These are phyloP conservation scores for Sporothrix humicola DNA, from an alignment of 2,329 filamentous ascomycete genomes.

Conservation along the genomic window DNA sequence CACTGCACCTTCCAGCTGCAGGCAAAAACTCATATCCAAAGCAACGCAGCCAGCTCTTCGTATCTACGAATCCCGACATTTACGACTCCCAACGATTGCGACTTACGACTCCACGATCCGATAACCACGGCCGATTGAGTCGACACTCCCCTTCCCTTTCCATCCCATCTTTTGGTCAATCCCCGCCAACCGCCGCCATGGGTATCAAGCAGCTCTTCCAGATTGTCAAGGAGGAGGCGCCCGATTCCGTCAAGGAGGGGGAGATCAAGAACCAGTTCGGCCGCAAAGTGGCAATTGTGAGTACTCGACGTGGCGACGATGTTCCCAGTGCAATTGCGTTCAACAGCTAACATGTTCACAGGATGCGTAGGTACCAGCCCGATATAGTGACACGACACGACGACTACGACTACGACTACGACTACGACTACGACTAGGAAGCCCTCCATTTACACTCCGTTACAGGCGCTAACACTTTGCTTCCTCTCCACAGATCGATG, in stretches of 20 bases:
- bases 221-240: slow-evolving; percentile 89
- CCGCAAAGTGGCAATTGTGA: slow-evolving; percentile 94
- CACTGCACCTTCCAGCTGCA: slow-evolving; percentile 13
- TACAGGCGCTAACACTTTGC: slow-evolving; percentile 55
- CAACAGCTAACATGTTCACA: slow-evolving; percentile 17
- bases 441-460: neutral
- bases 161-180: neutral
- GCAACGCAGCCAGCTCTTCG: neutral
- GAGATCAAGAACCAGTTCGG: slow-evolving; percentile 99
- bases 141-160: neutral
- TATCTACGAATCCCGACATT: neutral
- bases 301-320: slow-evolving; percentile 45
- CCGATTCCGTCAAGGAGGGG: slow-evolving; percentile 92
- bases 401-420: too few relatives aligned
- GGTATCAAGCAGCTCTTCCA: slow-evolving; percentile 76
- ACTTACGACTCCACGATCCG: too few relatives aligned
- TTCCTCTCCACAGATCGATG: slow-evolving; percentile 74
- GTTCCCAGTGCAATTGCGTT: neutral
- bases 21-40: slow-evolving; percentile 11
- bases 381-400: too few relatives aligned
- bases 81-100: neutral
- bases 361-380: slow-evolving; percentile 36
- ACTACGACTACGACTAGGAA: too few relatives aligned
- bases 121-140: neutral
- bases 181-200: slow-evolving; percentile 50